Conservation (phyloP, 768 basidiomycete species). For the Saitozyma podzolica region DNA sequence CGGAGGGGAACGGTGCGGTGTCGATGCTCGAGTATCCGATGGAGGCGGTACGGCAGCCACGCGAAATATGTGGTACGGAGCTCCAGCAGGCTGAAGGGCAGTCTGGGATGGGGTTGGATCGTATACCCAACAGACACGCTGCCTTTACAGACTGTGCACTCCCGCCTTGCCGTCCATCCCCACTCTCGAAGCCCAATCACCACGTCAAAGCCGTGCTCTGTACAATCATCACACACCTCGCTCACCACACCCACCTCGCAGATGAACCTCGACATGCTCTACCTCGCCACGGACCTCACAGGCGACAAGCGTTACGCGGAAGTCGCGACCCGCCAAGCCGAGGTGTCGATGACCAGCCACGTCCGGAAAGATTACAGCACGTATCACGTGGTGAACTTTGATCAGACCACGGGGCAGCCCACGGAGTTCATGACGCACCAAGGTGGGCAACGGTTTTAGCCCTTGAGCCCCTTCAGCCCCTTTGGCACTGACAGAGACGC, state of each 20-base stretch:
- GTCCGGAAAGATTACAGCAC: constrained; percentile 35
- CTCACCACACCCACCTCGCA: constrained; percentile 1
- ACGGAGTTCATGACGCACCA: constrained; percentile 31
- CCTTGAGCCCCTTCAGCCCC: neutral
- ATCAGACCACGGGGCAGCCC: constrained; percentile 29
- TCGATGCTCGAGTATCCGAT: no score
- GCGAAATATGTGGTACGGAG: no score
- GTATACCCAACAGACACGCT: no score
- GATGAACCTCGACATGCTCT: constrained; percentile 47
- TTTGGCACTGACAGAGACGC: neutral
- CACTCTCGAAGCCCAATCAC: no score
- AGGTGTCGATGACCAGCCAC: constrained; percentile 28
- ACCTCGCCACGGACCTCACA: constrained; percentile 36
- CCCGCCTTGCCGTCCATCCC: no score
- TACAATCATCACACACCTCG: no score
- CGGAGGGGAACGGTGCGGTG: no score
- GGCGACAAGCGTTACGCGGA: constrained; percentile 33
- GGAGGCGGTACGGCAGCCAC: no score
- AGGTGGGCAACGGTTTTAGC: constrained; percentile 9
- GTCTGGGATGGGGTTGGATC: no score
- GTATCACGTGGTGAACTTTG: constrained; percentile 43
- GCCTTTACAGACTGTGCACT: no score
- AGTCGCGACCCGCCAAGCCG: constrained; percentile 37
- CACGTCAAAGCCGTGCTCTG: no score
- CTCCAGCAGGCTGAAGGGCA: neutral